A percentile compares a stretch with the other conserved stretches of the same genome.
Evolutionary conservation across 2,329 filamentous ascomycete genomes (phyloP).

Genomic region (Fusarium robinianum): DNA sequence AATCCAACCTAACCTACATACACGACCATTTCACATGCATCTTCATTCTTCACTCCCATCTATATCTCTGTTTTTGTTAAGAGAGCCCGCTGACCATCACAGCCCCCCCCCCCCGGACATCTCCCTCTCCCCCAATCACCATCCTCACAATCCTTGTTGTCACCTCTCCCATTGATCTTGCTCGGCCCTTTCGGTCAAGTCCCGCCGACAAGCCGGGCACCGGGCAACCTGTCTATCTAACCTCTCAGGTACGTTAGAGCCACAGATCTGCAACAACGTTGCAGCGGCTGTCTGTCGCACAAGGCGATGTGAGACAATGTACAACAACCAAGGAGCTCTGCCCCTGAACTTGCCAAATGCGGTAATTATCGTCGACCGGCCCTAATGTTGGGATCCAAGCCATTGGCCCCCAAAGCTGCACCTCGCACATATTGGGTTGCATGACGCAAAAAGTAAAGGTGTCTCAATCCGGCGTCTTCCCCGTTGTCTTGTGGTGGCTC

Average conservation of each 20-base stretch:
- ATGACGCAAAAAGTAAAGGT: too few relatives aligned
- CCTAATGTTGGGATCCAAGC: too few relatives aligned
- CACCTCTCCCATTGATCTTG: too few relatives aligned
- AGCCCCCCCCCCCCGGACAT: neutral
- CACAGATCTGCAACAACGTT: conserved; percentile 18
- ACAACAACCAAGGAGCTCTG: conserved; percentile 10
- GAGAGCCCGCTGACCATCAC: conserved; percentile 21
- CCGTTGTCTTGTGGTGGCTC: too few relatives aligned
- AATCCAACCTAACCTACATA: too few relatives aligned
- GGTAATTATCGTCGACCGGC: conserved; percentile 21
- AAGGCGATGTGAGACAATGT: conserved; percentile 14
- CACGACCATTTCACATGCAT: conserved; percentile 8
- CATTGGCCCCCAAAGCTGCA: conserved; percentile 6
- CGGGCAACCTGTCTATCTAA: conserved; percentile 19
- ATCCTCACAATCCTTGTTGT: too few relatives aligned
- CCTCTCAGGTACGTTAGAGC: conserved; percentile 1
- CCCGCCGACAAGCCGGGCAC: conserved; percentile 14
- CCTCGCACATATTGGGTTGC: too few relatives aligned
- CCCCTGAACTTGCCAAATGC: conserved; percentile 15
- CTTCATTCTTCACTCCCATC: neutral
- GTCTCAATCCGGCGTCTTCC: too few relatives aligned
- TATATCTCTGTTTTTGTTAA: too few relatives aligned
- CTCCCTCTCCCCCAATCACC: conserved; percentile 2
- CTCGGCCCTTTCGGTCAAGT: conserved; percentile 25
- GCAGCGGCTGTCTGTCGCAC: conserved; percentile 7